These are phyloP conservation scores for Xylariaceae sp. DNA, from an alignment of 2,329 filamentous ascomycete species.

Conservation along the genomic window DNA sequence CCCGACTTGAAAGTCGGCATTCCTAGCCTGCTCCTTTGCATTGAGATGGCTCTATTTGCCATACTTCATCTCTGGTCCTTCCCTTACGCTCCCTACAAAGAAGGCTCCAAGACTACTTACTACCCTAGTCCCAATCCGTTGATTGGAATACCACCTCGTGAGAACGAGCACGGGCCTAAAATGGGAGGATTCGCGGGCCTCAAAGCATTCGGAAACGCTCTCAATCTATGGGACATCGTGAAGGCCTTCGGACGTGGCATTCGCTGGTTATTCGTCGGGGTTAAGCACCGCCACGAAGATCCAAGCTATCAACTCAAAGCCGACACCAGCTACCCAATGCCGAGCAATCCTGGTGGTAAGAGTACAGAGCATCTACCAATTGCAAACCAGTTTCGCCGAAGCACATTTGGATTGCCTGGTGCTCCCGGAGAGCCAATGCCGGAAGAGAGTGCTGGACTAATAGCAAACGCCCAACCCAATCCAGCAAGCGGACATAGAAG, in stretches of 20 bases:
- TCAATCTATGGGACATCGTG: constrained; percentile 83
- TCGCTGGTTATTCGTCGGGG: constrained; percentile 80
- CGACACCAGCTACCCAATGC: constrained; percentile 47
- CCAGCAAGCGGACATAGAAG: constrained; percentile 27
- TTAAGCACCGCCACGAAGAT: constrained; percentile 63
- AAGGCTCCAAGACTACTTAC: constrained; percentile 50
- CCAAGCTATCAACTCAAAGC: constrained; percentile 54
- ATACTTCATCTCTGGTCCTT: constrained; percentile 84
- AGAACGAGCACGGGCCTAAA: constrained; percentile 57
- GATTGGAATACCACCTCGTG: constrained; percentile 46
- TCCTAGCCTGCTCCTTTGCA: constrained; percentile 75
- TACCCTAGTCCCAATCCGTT: constrained; percentile 53
- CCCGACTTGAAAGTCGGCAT: constrained; percentile 83
- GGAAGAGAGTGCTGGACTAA: constrained; percentile 52
- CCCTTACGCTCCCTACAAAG: constrained; percentile 72
- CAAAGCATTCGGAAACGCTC: constrained; percentile 70
- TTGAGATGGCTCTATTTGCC: constrained; percentile 85
- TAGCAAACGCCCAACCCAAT: constrained; percentile 48
- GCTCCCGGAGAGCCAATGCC: constrained; percentile 28
- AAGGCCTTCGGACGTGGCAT: constrained; percentile 80
- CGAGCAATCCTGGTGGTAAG: constrained; percentile 35
- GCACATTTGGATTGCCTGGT: constrained; percentile 36
- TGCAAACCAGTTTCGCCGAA: constrained; percentile 47
- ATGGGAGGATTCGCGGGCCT: constrained; percentile 69
- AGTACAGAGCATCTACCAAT: constrained; percentile 49